Evolutionary conservation across 2,329 filamentous ascomycete species (phyloP), one percentile per base, ranked within the genome.

Genomic region (Amesomyces nigricolor): DNA sequence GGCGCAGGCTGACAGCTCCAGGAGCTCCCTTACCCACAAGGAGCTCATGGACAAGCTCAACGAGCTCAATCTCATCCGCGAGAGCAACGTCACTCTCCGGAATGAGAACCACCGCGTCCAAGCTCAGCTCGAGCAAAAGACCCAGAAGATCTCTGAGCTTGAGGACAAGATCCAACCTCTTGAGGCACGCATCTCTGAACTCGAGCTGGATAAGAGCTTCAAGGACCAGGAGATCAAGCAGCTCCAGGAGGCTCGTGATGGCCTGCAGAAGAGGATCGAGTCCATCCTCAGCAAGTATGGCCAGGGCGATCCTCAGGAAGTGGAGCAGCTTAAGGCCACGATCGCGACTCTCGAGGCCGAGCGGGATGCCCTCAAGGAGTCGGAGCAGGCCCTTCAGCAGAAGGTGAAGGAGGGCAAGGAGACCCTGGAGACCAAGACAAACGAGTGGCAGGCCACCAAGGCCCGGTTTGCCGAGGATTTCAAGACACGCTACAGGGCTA

Each of bases 211-310:
- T 59, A 79, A 89, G 60, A 83, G 87, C 58, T 88, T 87, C 62
- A 87, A 91, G 65, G 87, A 95, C 62, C 90, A 90, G 11, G 92
- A 97, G 68, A 82, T 96, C 67, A 89, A 88, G 65, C 81, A 96
- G 60, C 79, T 97, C 9, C 88, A 95, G 62, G 88, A 94, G 65
- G 92, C 97, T 67, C 86, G 94, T 14, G 92, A 97, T 68, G 83
- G 89, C 56, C 96, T 92, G 89, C 91, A 96, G 72, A 92, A 96
- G 76, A 87, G 94, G 22, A 95, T 91, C 1, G 91, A 97, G 68
- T 89, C 95, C 63, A 96, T 99, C 59, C 81, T 99, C 49, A 91
- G 90, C 62, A 96, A 96, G 69, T 96, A 97, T 67, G 91, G 96
- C 63, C 89, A 92, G 54, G 89, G 95, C 51, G 94, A 99, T 67